These are phyloP conservation scores for Bimuria novae-zelandiae DNA, from an alignment of 2,329 filamentous ascomycete species.

Conservation along the genomic window DNA sequence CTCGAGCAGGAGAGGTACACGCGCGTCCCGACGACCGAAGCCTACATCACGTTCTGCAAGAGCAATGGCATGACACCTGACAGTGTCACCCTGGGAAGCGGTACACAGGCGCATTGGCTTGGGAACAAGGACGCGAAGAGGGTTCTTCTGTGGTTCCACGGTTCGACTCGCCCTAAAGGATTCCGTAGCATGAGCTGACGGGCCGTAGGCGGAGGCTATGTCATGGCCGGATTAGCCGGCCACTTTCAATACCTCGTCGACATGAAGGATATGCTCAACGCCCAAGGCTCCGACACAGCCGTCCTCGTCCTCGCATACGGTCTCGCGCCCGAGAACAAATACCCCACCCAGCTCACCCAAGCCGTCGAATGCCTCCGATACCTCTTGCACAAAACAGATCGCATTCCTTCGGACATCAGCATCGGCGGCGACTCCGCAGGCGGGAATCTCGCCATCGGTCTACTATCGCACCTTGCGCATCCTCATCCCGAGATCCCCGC, in stretches of 20 bases:
- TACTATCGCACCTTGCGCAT: constrained; percentile 59
- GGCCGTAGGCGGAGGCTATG: constrained; percentile 60
- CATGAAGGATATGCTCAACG: constrained; percentile 48
- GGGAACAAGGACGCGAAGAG: constrained; percentile 47
- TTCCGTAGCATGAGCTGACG: constrained; percentile 9
- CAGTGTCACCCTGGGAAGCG: constrained; percentile 45
- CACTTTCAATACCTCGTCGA: constrained; percentile 57
- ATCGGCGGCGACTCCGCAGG: constrained; percentile 60
- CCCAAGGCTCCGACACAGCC: constrained; percentile 52
- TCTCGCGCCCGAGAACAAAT: constrained; percentile 55
- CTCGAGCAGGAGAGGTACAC: constrained; percentile 43
- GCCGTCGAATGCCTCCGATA: constrained; percentile 51
- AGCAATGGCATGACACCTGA: constrained; percentile 45
- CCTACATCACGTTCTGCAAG: constrained; percentile 44
- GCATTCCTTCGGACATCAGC: constrained; percentile 49
- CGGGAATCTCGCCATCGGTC: constrained; percentile 52
- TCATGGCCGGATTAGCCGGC: constrained; percentile 51
- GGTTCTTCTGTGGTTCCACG: constrained; percentile 54
- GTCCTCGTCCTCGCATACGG: constrained; percentile 63
- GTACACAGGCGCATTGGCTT: constrained; percentile 54
- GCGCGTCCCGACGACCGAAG: constrained; percentile 31
- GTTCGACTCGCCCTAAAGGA: constrained; percentile 27
- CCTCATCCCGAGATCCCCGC: constrained; percentile 58
- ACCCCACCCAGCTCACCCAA: constrained; percentile 56
- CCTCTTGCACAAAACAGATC: constrained; percentile 45